Evolutionary conservation across 2,329 filamentous ascomycete species (phyloP), one percentile per base, ranked within the genome.

Genomic region (Fusarium phyllophilum): DNA sequence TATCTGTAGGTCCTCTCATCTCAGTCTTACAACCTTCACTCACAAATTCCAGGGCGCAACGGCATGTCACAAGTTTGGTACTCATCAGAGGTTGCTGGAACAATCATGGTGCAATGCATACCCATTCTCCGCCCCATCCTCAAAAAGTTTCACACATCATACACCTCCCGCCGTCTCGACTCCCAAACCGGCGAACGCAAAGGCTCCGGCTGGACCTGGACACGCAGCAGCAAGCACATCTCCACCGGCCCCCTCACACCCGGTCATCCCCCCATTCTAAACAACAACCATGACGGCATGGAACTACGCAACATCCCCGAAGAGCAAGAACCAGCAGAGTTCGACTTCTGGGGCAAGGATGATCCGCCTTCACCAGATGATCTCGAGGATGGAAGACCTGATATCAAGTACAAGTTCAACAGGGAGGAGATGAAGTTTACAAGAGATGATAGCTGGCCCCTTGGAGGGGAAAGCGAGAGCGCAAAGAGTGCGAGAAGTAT

Each of bases 31-130:
- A 34, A 22, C 17, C 20, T 8, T 44, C 15, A 34, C 57, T 54
- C 18, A 62, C 44, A 29, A 1, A 2, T 14, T 13, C 1, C 24
- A 78, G 77, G 77, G 77, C 77, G 77, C 20, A 78, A 78, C 18
- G 77, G 74, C 17, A 57, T 78, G 63, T 78, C 77, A 2, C 77
- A 78, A 54, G 26, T 78, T 38, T 78, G 77, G 77, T 84, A 87
- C 77, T 87, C 85, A 0, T 86, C 86, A 22, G 87, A 89, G 77
- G 81, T 88, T 60, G 83, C 85, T 14, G 86, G 86, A 60, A 88
- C 87, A 33, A 87, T 89, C 71, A 87, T 89, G 48, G 87, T 88
- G 8, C 86, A 88, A 72, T 88, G 85, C 67, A 85, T 89, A 6
- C 87, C 87, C 5, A 84, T 89, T 22, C 75, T 88, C 13, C 83